These are phyloP conservation scores for Annulohypoxylon stygium DNA, from an alignment of 495 filamentous ascomycete genomes.

Conservation along the genomic window DNA sequence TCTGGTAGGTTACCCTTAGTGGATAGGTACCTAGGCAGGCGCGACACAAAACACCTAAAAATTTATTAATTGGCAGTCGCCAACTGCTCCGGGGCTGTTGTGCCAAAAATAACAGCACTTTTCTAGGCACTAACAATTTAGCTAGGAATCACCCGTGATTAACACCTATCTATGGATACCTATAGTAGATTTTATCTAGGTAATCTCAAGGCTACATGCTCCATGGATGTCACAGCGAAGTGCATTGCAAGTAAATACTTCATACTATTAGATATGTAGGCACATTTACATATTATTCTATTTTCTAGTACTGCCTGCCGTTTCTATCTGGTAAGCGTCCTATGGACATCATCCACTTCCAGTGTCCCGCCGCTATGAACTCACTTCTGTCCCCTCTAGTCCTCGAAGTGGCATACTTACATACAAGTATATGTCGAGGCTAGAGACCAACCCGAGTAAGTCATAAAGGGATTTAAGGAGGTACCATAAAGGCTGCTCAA, in stretches of 20 bases:
- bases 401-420: background rate
- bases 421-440: background rate
- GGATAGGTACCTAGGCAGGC: background rate
- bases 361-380: background rate
- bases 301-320: background rate
- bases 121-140: background rate
- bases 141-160: too few relatives aligned
- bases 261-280: background rate
- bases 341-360: background rate
- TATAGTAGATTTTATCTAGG: background rate
- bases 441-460: background rate
- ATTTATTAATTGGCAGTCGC: background rate
- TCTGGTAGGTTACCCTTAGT: background rate
- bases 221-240: too few relatives aligned
- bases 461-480: background rate
- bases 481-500: background rate
- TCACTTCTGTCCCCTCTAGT: background rate
- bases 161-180: too few relatives aligned
- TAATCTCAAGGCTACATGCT: background rate
- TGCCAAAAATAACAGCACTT: background rate
- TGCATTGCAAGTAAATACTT: background rate
- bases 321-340: background rate
- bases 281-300: background rate
- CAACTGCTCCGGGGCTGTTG: background rate
- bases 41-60: conserved; percentile 1